Evolutionary conservation across 768 basidiomycete species (phyloP).

Genomic region (Auricularia sp.): DNA sequence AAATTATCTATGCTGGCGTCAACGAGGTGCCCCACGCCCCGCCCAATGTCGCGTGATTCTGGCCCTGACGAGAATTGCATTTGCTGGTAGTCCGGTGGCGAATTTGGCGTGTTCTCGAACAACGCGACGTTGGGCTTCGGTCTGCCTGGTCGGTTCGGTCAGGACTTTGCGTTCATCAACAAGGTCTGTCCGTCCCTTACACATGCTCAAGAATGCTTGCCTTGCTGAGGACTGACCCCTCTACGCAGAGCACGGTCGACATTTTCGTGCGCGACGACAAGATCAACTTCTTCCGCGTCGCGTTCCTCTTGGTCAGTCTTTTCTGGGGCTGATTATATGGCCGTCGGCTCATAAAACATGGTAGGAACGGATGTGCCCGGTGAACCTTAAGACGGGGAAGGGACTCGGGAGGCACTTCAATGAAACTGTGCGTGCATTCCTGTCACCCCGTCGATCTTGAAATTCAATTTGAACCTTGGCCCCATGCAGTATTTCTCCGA

Average conservation of each 20-base stretch:
- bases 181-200: conserved; percentile 21
- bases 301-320: conserved; percentile 28
- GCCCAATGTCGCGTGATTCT: too few relatives aligned
- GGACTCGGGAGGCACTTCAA: conserved; percentile 35
- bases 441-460: not conserved
- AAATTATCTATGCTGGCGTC: conserved; percentile 35
- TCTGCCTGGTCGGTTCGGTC: conserved; percentile 34
- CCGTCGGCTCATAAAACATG: too few relatives aligned
- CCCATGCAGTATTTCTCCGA: conserved; percentile 29
- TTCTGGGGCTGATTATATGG: too few relatives aligned
- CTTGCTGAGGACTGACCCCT: not conserved
- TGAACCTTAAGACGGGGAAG: conserved; percentile 21
- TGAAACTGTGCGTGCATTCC: conserved; percentile 25
- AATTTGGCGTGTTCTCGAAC: conserved; percentile 33
- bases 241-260: conserved; percentile 31
- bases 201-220: not conserved
- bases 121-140: conserved; percentile 27
- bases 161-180: conserved; percentile 38
- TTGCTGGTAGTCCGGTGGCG: conserved; percentile 32
- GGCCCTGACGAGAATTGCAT: not conserved
- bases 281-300: conserved; percentile 39
- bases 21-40: conserved; percentile 26
- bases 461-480: not conserved
- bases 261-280: conserved; percentile 39
- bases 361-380: conserved; percentile 27